A percentile compares a stretch with the other conserved stretches of the same genome.
phyloP scores from a whole-genome alignment of 176 grass and related monocot genomes.

The Olyra latifolia region DNA sequence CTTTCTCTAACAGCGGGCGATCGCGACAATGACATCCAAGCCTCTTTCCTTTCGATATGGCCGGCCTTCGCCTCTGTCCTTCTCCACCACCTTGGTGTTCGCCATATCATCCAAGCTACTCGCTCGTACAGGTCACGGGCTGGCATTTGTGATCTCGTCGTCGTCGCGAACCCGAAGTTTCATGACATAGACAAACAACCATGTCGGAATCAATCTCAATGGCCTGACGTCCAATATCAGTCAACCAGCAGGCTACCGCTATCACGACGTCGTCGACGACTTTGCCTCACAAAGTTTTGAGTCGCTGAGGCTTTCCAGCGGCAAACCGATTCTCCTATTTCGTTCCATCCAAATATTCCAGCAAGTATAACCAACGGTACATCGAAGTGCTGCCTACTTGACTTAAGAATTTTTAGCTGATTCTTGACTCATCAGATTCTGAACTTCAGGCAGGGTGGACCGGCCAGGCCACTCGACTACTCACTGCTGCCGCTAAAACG shows the following conservation, averaged over 20 bases:
- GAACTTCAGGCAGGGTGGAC: background rate
- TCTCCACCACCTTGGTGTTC: conserved; percentile 44
- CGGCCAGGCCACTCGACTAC: too few species aligned
- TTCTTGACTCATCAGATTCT: background rate
- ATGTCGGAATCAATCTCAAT: conserved; percentile 37
- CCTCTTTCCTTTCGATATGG: background rate
- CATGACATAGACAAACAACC: background rate
- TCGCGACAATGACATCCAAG: conserved; percentile 21
- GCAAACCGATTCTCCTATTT: conserved; percentile 21
- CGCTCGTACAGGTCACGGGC: background rate
- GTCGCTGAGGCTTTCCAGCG: conserved; percentile 22
- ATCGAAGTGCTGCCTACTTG: too few species aligned
- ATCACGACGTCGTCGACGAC: background rate
- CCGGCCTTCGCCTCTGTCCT: background rate
- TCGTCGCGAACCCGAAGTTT: background rate
- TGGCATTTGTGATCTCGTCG: conserved; percentile 35
- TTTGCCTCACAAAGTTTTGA: background rate
- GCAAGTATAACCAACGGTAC: too few species aligned
- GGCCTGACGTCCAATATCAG: background rate
- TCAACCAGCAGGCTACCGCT: conserved; percentile 4
- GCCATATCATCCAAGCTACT: background rate
- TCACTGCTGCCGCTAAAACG: too few species aligned
- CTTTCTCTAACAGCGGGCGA: conserved; percentile 29
- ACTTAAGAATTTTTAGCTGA: too few species aligned
- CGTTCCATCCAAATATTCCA: too few species aligned